phyloP scores from a whole-genome alignment of 1,139 yeast genomes.

The Geotrichum carabidarum region DNA sequence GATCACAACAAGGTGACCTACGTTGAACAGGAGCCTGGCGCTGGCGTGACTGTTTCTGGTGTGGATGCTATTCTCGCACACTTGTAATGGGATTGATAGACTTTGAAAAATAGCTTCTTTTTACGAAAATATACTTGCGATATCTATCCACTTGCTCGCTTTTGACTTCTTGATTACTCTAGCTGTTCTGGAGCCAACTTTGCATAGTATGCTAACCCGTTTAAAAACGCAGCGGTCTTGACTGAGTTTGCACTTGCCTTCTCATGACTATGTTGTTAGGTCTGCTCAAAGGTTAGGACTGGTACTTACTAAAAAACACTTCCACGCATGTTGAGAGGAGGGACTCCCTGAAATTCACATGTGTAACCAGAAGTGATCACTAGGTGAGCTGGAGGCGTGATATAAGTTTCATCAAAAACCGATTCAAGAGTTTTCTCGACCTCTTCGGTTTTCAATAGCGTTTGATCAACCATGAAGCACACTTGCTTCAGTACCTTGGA shows the following conservation, averaged over 20 bases:
- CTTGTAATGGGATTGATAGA: conserved; percentile 27
- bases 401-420: conserved; percentile 12
- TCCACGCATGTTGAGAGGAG: conserved; percentile 16
- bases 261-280: conserved; percentile 10
- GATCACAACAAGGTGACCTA: conserved; percentile 61
- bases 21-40: conserved; percentile 59
- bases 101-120: background rate
- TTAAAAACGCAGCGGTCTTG: conserved; percentile 9
- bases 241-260: conserved; percentile 7
- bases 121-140: background rate
- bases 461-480: conserved; percentile 13
- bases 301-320: conserved; percentile 12
- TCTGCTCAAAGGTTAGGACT: background rate
- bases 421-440: conserved; percentile 13
- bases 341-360: conserved; percentile 14
- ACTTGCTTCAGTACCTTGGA: conserved; percentile 10
- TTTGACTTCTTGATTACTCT: background rate
- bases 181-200: background rate
- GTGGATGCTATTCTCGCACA: conserved; percentile 49
- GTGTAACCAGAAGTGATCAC: conserved; percentile 16
- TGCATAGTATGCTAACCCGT: conserved; percentile 9
- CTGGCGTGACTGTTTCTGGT: conserved; percentile 59
- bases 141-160: background rate
- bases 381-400: conserved; percentile 9
- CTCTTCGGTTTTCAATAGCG: conserved; percentile 5